Evolutionary conservation across 371 early-diverging fungal genomes (phyloP), one percentile per base, ranked within the genome.

Genomic region (Umbelopsis sp.): DNA sequence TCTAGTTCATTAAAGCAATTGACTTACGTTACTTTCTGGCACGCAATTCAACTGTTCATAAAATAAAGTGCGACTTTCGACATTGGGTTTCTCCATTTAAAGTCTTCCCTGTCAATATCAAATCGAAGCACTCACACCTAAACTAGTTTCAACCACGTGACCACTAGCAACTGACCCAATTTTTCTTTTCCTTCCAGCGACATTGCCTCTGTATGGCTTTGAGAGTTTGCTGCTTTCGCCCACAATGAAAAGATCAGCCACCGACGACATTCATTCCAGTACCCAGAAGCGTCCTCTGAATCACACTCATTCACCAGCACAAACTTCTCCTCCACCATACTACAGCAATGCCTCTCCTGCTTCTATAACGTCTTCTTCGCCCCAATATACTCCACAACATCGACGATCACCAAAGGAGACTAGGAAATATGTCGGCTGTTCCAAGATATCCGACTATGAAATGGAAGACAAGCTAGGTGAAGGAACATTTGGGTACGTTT

Each of bases 401-500:
- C 57, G 57, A 18, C 57, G 57, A 57, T 57, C 57, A 57, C 57
- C 57, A 35, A 57, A 35, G 18, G 57, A 57, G 29, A 57, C 35
- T 32, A 57, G 29, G 29, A 57, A 57, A n/a, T 57, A 57, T 66
- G 52, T 77, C 3, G 92, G 92, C 3, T 89, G 89, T 52, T 91
- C 92, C n/a, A 77, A 76, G 14, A 79, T 93, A 25, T 80, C 83
- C 18, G 88, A 91, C 67, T 95, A 93, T 67, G 89, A 92, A 63
- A 76, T 91, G 57, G 73, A 81, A 18, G 84, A 87, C 14, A 96
- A 93, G 79, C 82, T 98, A 32, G 98, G 98, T 50, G 95, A 97
- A 74, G 98, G 98, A 32, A 98, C 97, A 6, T 98, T 97, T 85
- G 98, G 98, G 92, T 93, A 86, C 52, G 76, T 67, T 44, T 63